These are phyloP conservation scores for Candida nemodendra DNA, from an alignment of 805 yeast genomes.

Conservation along the genomic window DNA sequence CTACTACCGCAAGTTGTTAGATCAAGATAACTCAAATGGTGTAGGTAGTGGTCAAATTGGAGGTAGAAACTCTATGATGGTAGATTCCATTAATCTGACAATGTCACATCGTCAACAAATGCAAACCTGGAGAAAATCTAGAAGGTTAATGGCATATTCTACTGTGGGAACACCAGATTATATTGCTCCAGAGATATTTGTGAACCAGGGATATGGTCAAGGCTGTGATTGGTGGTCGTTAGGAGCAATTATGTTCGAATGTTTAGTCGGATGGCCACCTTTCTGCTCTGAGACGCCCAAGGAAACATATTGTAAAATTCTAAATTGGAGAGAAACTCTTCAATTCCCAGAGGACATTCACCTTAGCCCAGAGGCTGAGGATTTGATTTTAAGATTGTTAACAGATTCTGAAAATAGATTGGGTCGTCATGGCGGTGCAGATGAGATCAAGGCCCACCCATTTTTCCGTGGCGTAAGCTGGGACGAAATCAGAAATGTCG, in stretches of 20 bases:
- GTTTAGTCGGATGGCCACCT: conserved; percentile 96
- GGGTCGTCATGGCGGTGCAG: conserved; percentile 90
- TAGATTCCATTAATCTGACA: conserved; percentile 92
- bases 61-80: conserved; percentile 74
- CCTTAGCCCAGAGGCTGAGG: conserved; percentile 84
- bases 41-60: conserved; percentile 31
- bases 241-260: conserved; percentile 96
- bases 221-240: conserved; percentile 98
- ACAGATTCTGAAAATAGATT: conserved; percentile 77
- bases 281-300: conserved; percentile 94
- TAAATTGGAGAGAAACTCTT: conserved; percentile 86
- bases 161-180: conserved; percentile 97
- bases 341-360: conserved; percentile 91
- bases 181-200: conserved; percentile 91
- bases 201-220: conserved; percentile 93
- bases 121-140: conserved; percentile 92
- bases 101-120: conserved; percentile 93
- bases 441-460: conserved; percentile 85
- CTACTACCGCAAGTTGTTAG: conserved; percentile 79
- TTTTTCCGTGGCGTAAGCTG: conserved; percentile 96
- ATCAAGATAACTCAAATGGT: conserved; percentile 46
- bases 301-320: conserved; percentile 86
- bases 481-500: conserved; percentile 82
- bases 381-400: conserved; percentile 71
- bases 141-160: conserved; percentile 92